Evolutionary conservation across 2,329 filamentous ascomycete genomes (phyloP).

Genomic region (Sporothrix schenckii): DNA sequence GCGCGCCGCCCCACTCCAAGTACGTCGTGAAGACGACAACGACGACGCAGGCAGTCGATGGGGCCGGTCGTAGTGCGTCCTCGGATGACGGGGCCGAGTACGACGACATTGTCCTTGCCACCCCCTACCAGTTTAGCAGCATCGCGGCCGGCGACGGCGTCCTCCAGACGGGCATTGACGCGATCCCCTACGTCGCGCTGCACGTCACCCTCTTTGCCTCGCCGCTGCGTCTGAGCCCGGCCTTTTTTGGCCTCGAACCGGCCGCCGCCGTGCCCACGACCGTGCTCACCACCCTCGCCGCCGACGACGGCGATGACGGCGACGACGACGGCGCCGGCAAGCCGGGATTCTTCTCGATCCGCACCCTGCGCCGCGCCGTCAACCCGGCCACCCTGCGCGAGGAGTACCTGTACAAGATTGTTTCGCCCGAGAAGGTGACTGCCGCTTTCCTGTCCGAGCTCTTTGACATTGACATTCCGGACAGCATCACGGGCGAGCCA

Average conservation of each 20-base stretch:
- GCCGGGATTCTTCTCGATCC: constrained; percentile 83
- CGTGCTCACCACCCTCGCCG: constrained; percentile 79
- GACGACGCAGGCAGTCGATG: neutral
- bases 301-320: constrained; percentile 52
- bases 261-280: constrained; percentile 66
- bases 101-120: constrained; percentile 80
- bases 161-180: constrained; percentile 69
- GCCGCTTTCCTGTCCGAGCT: constrained; percentile 57
- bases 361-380: constrained; percentile 65
- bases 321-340: constrained; percentile 66
- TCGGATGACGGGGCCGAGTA: constrained; percentile 53
- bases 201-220: constrained; percentile 90
- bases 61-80: neutral
- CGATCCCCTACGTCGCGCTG: constrained; percentile 81
- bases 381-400: constrained; percentile 60
- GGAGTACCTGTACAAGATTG: constrained; percentile 68
- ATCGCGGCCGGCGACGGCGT: constrained; percentile 67
- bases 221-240: constrained; percentile 68
- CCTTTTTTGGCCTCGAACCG: constrained; percentile 69
- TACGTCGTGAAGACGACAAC: constrained; percentile 51
- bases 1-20: constrained; percentile 38
- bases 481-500: constrained; percentile 42
- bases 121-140: constrained; percentile 78
- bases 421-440: constrained; percentile 59
- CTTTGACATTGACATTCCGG: constrained; percentile 54